Evolutionary conservation across 176 grass and related monocot species (phyloP), one percentile per base, ranked within the genome.

Genomic region (Triticum dicoccoides): DNA sequence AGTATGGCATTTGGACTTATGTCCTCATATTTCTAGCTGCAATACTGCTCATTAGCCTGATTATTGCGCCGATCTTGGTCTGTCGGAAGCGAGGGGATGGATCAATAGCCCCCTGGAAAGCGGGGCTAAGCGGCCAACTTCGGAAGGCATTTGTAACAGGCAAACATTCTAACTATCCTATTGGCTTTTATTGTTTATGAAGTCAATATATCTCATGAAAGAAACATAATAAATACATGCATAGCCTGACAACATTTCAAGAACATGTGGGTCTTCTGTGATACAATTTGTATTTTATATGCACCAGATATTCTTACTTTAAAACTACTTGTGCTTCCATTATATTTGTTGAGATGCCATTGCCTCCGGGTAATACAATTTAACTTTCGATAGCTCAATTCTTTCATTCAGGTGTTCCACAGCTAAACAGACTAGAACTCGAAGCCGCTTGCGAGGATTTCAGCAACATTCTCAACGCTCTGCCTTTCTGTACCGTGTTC

Each of bases 361-460:
- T 66, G 33, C 18, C 32, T 37, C 68, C 69, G 76, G 66, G 49
- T 51, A 75, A 76, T 84, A 27, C 81, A 68, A 21, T 73, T 79
- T 77, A 54, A 78, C 8, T 23, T 42, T 65, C 5, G 80, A 21
- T 54, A 67, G 12, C 35, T 65, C 34, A 77, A 77, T 87, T 79
- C 27, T 84, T 69, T 34, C 47, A 80, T 89, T 49, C 90, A 98
- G 93, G 93, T 69, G 93, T 86, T 65, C 87, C 90, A 84, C 92
- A 88, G 90, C 84, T 98, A 79, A 85, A 94, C 18, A 88, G 92
- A 82, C 12, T 69, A 73, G 96, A 98, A 86, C 86, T 98, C 23
- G 88, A 96, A 78, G 81, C 86, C 24, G 93, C 96, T 70, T 98
- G 96, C 72, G 96, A 98, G 79, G 93, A 91, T 83, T 98, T 98